Conservation (phyloP, 805 yeast species). For the Ogataea neopini region DNA sequence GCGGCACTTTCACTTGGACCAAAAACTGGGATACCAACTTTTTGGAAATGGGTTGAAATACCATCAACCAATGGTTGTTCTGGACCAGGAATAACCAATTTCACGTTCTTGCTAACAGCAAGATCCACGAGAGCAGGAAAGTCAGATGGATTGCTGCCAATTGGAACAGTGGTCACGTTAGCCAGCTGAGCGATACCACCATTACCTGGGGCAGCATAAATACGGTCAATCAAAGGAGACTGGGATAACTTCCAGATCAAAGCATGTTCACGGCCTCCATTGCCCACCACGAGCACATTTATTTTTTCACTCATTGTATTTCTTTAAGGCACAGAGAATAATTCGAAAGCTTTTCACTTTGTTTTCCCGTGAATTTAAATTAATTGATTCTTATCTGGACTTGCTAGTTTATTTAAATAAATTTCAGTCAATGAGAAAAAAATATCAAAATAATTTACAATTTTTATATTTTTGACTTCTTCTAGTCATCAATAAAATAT, state of each 20-base stretch:
- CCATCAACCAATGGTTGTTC: slow-evolving; percentile 99
- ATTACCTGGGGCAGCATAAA: slow-evolving; percentile 95
- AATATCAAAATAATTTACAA: slow-evolving; percentile 3
- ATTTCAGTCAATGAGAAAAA: slow-evolving; percentile 3
- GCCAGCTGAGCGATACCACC: slow-evolving; percentile 75
- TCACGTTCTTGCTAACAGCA: slow-evolving; percentile 65
- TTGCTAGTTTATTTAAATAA: not conserved
- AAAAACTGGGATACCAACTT: slow-evolving; percentile 91
- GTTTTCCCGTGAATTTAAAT: not conserved
- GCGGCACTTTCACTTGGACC: slow-evolving; percentile 96
- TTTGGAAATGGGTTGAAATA: slow-evolving; percentile 66
- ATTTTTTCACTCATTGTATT: slow-evolving; percentile 22
- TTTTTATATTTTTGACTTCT: not conserved
- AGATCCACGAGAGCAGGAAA: slow-evolving; percentile 71
- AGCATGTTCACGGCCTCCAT: slow-evolving; percentile 99
- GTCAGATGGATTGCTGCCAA: slow-evolving; percentile 64
- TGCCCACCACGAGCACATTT: slow-evolving; percentile 85
- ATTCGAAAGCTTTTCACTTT: not conserved
- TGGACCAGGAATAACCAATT: slow-evolving; percentile 95
- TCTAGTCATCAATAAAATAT: not conserved
- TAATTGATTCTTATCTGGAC: not conserved
- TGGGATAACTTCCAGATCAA: slow-evolving; percentile 87
- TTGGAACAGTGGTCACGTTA: slow-evolving; percentile 70
- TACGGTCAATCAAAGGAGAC: slow-evolving; percentile 66
- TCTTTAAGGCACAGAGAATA: not conserved